Evolutionary conservation across 768 basidiomycete species (phyloP).

Genomic region (Rhizopogon rudus): DNA sequence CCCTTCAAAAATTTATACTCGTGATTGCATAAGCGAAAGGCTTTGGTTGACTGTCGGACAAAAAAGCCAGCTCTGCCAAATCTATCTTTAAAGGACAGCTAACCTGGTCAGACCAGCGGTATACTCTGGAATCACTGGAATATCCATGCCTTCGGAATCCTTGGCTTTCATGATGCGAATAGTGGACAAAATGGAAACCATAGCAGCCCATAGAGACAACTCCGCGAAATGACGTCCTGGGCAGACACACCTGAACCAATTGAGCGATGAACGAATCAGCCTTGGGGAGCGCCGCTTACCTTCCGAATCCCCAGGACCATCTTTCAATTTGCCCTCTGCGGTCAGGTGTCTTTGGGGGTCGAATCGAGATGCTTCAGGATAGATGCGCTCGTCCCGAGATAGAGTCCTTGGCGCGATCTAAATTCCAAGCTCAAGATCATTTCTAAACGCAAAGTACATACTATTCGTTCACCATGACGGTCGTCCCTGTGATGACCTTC

Average conservation of each 20-base stretch:
- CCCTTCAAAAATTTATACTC: not conserved
- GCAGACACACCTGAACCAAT: not conserved
- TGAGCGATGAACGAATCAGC: not conserved
- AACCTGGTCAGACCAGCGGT: not conserved
- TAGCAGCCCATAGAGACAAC: not conserved
- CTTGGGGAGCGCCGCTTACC: not conserved
- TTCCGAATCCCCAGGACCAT: not conserved
- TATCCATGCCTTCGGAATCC: slow-evolving; percentile 1
- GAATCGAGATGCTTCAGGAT: not conserved
- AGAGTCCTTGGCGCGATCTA: not conserved
- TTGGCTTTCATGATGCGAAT: slow-evolving; percentile 5
- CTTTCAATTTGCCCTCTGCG: not conserved
- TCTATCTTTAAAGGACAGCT: not conserved
- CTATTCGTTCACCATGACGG: not conserved
- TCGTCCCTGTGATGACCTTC: not conserved
- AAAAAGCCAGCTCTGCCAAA: not conserved
- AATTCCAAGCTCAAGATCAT: not conserved
- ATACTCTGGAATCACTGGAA: not conserved
- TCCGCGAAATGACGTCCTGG: slow-evolving; percentile 3
- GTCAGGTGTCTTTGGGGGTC: not conserved
- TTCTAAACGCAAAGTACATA: not conserved
- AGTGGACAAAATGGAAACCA: slow-evolving; percentile 2
- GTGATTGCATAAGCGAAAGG: slow-evolving; percentile 3
- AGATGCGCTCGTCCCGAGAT: not conserved
- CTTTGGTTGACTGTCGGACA: not conserved